Conservation (phyloP, 768 basidiomycete species). For the Boletus tomentosulus region DNA sequence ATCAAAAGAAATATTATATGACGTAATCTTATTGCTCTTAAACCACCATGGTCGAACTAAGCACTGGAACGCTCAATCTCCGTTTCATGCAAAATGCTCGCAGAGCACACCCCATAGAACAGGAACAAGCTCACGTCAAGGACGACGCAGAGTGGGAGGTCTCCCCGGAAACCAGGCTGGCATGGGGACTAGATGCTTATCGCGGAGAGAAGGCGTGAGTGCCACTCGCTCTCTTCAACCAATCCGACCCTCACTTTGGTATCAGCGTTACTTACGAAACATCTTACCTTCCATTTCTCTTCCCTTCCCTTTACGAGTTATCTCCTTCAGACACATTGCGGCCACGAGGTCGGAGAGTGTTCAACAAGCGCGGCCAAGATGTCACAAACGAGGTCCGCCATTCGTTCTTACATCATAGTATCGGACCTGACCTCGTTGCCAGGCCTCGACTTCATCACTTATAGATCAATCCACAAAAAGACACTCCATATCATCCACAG, state of each 20-base stretch:
- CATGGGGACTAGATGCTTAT: constrained; percentile 41
- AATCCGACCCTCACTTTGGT: constrained; percentile 12
- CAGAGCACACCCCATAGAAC: constrained; percentile 44
- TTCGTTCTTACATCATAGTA: constrained; percentile 17
- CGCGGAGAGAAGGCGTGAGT: constrained; percentile 27
- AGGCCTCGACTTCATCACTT: constrained; percentile 16
- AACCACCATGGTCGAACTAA: constrained; percentile 37
- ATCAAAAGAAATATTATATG: neutral
- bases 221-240: constrained; percentile 6
- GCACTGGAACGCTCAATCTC: constrained; percentile 59
- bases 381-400: constrained; percentile 26
- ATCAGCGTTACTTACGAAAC: constrained; percentile 46
- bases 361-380: constrained; percentile 41
- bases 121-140: constrained; percentile 50
- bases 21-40: neutral
- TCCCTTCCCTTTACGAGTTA: constrained; percentile 35
- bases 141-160: constrained; percentile 69
- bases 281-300: constrained; percentile 66
- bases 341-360: constrained; percentile 50
- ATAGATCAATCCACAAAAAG: constrained; percentile 13
- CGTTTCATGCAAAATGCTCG: constrained; percentile 74
- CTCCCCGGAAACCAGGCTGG: constrained; percentile 45
- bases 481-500: constrained; percentile 22
- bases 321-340: constrained; percentile 20
- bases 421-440: constrained; percentile 13